phyloP scores from a whole-genome alignment of 2,329 filamentous ascomycete species.

The Talaromyces pinophilus region DNA sequence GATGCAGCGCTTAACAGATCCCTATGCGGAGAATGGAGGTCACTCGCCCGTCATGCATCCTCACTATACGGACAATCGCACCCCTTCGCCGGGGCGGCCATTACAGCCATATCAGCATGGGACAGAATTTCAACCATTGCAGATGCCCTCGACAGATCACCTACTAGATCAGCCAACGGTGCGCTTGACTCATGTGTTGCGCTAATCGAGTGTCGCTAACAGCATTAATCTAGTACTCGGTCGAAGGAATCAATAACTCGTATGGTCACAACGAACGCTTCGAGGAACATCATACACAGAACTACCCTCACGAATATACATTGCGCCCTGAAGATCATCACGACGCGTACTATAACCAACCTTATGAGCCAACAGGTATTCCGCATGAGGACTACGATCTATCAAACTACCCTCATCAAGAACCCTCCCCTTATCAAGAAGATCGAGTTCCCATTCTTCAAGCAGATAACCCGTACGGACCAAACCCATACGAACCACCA shows the following conservation, averaged over 20 bases:
- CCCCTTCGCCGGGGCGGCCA: slow-evolving; percentile 76
- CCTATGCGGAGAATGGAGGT: slow-evolving; percentile 46
- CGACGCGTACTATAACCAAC: slow-evolving; percentile 80
- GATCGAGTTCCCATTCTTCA: slow-evolving; percentile 75
- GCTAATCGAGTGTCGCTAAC: background rate
- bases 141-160: slow-evolving; percentile 73
- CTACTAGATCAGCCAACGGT: slow-evolving; percentile 83
- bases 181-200: slow-evolving; percentile 42
- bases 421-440: slow-evolving; percentile 55
- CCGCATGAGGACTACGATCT: slow-evolving; percentile 59
- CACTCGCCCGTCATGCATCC: slow-evolving; percentile 53
- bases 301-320: slow-evolving; percentile 61
- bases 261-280: slow-evolving; percentile 65
- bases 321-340: slow-evolving; percentile 83
- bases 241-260: slow-evolving; percentile 65
- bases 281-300: slow-evolving; percentile 49
- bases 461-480: slow-evolving; percentile 63
- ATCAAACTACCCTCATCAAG: slow-evolving; percentile 54
- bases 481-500: slow-evolving; percentile 64
- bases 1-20: slow-evolving; percentile 34
- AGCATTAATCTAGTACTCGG: slow-evolving; percentile 59
- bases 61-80: slow-evolving; percentile 57
- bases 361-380: slow-evolving; percentile 69
- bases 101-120: slow-evolving; percentile 79
- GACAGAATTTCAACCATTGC: slow-evolving; percentile 65